A percentile compares a stretch with the other conserved stretches of the same genome.
phyloP scores from a whole-genome alignment of 352 stramenopile species.

The Blastocystis sp. region DNA sequence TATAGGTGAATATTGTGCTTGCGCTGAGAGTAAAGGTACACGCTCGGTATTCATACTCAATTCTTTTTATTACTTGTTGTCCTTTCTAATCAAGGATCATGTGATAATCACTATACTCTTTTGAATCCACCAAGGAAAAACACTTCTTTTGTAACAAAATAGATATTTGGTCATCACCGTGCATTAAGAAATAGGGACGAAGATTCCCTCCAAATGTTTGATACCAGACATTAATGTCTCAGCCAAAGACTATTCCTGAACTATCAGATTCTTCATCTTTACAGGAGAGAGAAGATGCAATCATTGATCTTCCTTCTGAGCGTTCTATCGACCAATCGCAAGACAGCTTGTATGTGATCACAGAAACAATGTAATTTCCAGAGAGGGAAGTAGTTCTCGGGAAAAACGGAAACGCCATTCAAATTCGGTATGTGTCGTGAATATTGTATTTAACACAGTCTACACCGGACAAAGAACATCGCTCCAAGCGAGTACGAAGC shows the following conservation, averaged over 20 bases:
- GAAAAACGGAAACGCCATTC: not conserved
- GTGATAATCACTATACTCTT: too few species aligned
- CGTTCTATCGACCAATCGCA: not conserved
- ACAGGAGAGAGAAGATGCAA: not conserved
- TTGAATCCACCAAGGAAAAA: too few species aligned
- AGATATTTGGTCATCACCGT: too few species aligned
- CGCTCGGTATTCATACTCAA: not conserved
- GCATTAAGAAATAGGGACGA: not conserved
- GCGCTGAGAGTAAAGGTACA: not conserved
- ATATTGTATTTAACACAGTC: not conserved
- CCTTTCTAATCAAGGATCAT: too few species aligned
- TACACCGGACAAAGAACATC: not conserved
- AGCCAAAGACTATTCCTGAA: not conserved
- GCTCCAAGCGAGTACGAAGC: not conserved
- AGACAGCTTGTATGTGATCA: slow-evolving; percentile 24
- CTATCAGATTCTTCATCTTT: slow-evolving; percentile 22
- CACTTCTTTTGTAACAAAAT: too few species aligned
- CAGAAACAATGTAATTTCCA: not conserved
- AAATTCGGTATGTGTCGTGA: not conserved
- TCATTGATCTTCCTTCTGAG: not conserved
- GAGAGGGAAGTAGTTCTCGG: slow-evolving; percentile 2
- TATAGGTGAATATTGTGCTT: not conserved
- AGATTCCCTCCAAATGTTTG: not conserved
- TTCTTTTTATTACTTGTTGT: too few species aligned
- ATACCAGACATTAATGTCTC: not conserved